Base-by-base conservation (phyloP, 768 basidiomycete species). In the Suillus ampliporus region DNA sequence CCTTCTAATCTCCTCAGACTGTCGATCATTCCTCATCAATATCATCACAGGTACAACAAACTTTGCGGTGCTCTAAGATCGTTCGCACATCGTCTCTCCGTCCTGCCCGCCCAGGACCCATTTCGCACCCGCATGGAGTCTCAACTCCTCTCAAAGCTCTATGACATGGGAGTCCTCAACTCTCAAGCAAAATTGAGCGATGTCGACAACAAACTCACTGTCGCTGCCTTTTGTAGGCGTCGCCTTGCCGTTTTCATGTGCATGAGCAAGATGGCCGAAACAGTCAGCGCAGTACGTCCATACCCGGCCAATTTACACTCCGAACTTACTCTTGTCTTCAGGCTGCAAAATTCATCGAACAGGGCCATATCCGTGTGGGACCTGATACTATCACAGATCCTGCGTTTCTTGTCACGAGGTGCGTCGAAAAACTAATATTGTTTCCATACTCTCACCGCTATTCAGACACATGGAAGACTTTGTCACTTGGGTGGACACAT, bases 401-500 rank as follows among this genome's bases (percentile, higher is more conserved):
- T 3, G 97, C 96, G 1, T 97, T 89, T 80, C 84, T 99, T 57
- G 95, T 99, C 63, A 97, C 94, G 44, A 83, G 93, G 92, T 89
- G 68, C 35, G 82, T 62, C 58, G 28, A 53, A 23, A 17, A 56
- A 40, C 38, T 40, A 40, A 6, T 56, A 23, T 28, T 23, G 21
- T 56, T 56, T 5, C 37, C 23, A 28, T 28, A 58, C 56, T 64
- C 63, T 63, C 53, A 66, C 26, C 44, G 52, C 37, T 23, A 38
- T 31, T 26, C 62, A 93, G 97, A 69, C 92, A 95, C 67, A 96
- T 97, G 95, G 95, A 99, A 72, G 97, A 99, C 83, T 99, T 96
- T 77, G 94, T 99, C 50, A 99, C 97, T 40, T 99, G 97, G 97
- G 96, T 99, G 23, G 96, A 98, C 73, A 94, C 94, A 28, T 96